A percentile compares a stretch with the other conserved stretches of the same genome.
These are phyloP conservation scores for Otatea glauca DNA, from an alignment of 176 grass and related monocot species.

Conservation along the genomic window DNA sequence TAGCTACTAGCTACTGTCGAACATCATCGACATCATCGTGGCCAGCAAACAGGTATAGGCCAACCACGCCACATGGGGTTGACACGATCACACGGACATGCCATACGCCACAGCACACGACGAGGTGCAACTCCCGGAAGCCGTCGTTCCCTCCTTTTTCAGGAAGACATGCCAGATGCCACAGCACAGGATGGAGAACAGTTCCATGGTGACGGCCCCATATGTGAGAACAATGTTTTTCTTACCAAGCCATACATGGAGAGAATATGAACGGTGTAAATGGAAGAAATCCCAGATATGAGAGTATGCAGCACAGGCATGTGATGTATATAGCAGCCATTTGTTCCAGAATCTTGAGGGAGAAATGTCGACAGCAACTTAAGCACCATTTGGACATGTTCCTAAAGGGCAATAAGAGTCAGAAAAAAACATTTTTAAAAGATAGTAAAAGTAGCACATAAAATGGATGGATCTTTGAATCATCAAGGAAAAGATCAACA, in stretches of 20 bases:
- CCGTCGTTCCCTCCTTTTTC: too few species aligned
- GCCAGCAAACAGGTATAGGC: too few species aligned
- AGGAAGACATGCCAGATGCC: too few species aligned
- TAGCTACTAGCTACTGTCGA: too few species aligned
- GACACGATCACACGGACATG: too few species aligned
- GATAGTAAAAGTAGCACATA: conserved; percentile 3
- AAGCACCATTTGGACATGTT: conserved; percentile 67
- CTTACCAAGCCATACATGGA: conserved; percentile 85
- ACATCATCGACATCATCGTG: too few species aligned
- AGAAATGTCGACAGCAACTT: conserved; percentile 53
- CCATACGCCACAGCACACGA: too few species aligned
- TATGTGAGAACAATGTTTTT: neutral
- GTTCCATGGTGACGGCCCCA: too few species aligned
- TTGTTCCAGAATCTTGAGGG: conserved; percentile 48
- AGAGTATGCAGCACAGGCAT: conserved; percentile 68
- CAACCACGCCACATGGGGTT: too few species aligned
- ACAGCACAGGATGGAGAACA: too few species aligned
- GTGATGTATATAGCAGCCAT: conserved; percentile 53
- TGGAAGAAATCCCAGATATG: conserved; percentile 62
- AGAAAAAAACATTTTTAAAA: neutral
- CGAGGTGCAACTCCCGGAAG: too few species aligned
- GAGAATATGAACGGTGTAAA: conserved; percentile 82
- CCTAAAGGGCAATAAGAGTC: conserved; percentile 51
- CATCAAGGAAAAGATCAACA: conserved; percentile 18
- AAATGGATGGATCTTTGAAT: neutral